Evolutionary conservation across 768 basidiomycete species (phyloP).

Genomic region (Pseudohyphozyma bogoriensis): DNA sequence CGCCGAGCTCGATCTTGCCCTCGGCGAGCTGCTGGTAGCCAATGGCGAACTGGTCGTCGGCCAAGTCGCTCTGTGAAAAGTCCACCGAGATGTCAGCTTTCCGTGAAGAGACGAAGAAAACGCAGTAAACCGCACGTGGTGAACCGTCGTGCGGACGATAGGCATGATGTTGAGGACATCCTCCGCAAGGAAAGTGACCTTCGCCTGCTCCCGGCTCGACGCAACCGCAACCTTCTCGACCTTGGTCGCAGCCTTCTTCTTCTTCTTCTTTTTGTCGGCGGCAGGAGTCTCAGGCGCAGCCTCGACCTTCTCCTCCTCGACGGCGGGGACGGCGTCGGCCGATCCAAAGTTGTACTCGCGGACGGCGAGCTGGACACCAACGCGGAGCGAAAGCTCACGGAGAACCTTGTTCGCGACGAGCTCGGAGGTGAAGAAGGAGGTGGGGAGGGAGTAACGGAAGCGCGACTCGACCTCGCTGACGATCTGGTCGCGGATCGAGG

Average conservation of each 20-base stretch:
- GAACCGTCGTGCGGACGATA: constrained; percentile 38
- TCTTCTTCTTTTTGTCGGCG: constrained; percentile 22
- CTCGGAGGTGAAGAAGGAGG: constrained; percentile 33
- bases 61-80: constrained; percentile 35
- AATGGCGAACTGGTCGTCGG: constrained; percentile 41
- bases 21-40: constrained; percentile 39
- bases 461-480: constrained; percentile 36
- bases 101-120: neutral
- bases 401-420: constrained; percentile 36
- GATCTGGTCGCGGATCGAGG: constrained; percentile 35
- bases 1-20: constrained; percentile 38
- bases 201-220: constrained; percentile 16
- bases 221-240: constrained; percentile 16
- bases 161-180: constrained; percentile 42
- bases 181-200: constrained; percentile 35
- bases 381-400: constrained; percentile 40
- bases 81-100: neutral
- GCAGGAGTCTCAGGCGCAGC: neutral
- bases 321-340: neutral
- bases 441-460: constrained; percentile 39
- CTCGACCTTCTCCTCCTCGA: constrained; percentile 1
- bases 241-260: constrained; percentile 33
- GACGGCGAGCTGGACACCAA: constrained; percentile 41
- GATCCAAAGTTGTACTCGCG: constrained; percentile 38
- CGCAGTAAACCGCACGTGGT: constrained; percentile 33